Percentiles rank a stretch among this genome's conserved stretches.
Evolutionary conservation across 2,329 filamentous ascomycete genomes (phyloP).

Genomic region (Alternaria brassicicola): DNA sequence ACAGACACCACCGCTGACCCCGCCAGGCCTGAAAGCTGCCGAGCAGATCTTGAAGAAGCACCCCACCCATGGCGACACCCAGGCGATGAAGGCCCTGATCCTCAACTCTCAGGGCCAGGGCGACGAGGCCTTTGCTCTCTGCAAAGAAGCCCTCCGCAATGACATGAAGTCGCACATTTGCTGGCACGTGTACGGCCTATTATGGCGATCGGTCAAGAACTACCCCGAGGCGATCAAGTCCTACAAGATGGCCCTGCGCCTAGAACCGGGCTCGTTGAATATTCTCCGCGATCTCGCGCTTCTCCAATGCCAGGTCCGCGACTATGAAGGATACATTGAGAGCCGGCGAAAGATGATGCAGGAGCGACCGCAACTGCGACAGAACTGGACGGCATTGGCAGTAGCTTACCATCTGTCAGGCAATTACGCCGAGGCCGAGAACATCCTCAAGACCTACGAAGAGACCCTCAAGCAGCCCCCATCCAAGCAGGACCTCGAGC

Average conservation of each 20-base stretch:
- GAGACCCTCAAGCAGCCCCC: slow-evolving; percentile 86
- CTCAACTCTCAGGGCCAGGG: slow-evolving; percentile 90
- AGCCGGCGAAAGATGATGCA: slow-evolving; percentile 89
- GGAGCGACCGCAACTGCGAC: slow-evolving; percentile 77
- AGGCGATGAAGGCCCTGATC: slow-evolving; percentile 98
- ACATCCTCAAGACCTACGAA: slow-evolving; percentile 88
- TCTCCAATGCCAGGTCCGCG: slow-evolving; percentile 94
- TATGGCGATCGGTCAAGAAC: slow-evolving; percentile 94
- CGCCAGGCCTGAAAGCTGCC: slow-evolving; percentile 82
- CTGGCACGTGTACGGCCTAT: slow-evolving; percentile 97
- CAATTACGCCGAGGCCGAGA: slow-evolving; percentile 83
- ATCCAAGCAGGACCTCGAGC: slow-evolving; percentile 80
- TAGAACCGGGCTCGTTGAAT: slow-evolving; percentile 92
- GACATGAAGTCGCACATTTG: slow-evolving; percentile 99
- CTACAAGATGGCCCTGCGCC: slow-evolving; percentile 90
- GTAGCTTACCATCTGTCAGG: slow-evolving; percentile 92
- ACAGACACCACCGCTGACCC: slow-evolving; percentile 29
- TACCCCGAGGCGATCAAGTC: slow-evolving; percentile 99
- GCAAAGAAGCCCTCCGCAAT: slow-evolving; percentile 88
- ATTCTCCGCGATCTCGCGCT: slow-evolving; percentile 94
- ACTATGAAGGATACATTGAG: slow-evolving; percentile 91
- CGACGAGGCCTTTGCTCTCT: slow-evolving; percentile 91
- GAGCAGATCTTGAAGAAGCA: slow-evolving; percentile 96
- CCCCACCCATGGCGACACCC: slow-evolving; percentile 95
- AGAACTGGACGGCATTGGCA: slow-evolving; percentile 97